Evolutionary conservation across 1,139 yeast genomes (phyloP), one percentile per base, ranked within the genome.

Genomic region (Geotrichum citri-aurantii): DNA sequence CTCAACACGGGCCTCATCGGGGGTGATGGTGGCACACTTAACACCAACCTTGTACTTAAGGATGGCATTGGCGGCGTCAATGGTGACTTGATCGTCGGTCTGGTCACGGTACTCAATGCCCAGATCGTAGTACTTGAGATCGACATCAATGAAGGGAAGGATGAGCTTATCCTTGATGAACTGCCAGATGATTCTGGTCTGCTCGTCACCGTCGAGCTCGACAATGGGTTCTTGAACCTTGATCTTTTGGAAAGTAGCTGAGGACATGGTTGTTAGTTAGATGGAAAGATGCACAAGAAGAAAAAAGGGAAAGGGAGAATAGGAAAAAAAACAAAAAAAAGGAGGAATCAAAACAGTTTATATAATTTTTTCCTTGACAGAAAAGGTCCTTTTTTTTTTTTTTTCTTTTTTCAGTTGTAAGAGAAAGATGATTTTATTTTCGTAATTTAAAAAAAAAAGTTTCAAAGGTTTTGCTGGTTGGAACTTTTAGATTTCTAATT

Each of bases 11-110:
- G 88, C 92, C 78, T 92, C 98, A 73, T 92, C 98, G 8, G 98
- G 98, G n/a, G 98, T 92, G 73, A 92, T 92, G 59, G 98, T 92
- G 56, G 98, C 98, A 78, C 98, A 92, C 78, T 92, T 92, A 69
- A 92, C 87, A 62, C 96, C 98, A 54, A 92, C 98, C 59, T 91
- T 89, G 73, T 89, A 86, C 76, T 91, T 80, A 73, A 84, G 80
- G 68, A 89, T 91, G 58, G 98, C 98, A 63, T 87, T 79, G 44
- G 97, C 97, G 7, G 97, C 90, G 64, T 92, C 97, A 56, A 80
- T 73, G 31, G 98, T 92, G 68, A 92, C 90, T 76, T 88, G 77
- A 74, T 92, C 98, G 68, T 89, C 81, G 52, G 98, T 92, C 65
- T 83, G 74, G 75, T 92, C 97, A 74, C 98, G 84, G 75, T 85